Evolutionary conservation across 345 rosid species (phyloP).

Genomic region (Trapa bicornis): DNA sequence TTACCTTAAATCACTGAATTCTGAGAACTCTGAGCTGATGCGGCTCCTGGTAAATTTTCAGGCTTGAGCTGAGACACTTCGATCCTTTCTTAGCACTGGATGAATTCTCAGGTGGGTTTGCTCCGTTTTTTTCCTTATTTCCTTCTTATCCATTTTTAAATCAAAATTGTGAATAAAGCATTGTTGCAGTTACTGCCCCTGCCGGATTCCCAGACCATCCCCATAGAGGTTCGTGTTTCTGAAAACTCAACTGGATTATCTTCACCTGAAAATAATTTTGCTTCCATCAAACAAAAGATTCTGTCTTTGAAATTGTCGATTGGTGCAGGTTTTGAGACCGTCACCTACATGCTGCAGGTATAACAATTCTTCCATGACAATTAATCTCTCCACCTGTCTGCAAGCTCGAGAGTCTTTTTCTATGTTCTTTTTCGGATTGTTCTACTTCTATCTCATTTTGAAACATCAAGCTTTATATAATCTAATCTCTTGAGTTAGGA

Average conservation of each 20-base stretch:
- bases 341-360: slow-evolving; percentile 95
- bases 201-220: slow-evolving; percentile 97
- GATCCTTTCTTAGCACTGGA: slow-evolving; percentile 80
- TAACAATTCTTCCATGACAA: not conserved
- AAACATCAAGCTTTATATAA: too few species aligned
- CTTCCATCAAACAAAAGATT: not conserved
- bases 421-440: not conserved
- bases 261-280: not conserved
- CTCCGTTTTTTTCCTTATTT: slow-evolving; percentile 3
- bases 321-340: slow-evolving; percentile 78
- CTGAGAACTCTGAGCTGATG: slow-evolving; percentile 2
- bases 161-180: slow-evolving; percentile 23
- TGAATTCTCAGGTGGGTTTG: slow-evolving; percentile 65
- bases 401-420: not conserved
- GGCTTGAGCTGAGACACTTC: slow-evolving; percentile 77
- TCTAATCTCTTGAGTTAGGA: too few species aligned
- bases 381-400: not conserved
- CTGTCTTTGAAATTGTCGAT: slow-evolving; percentile 3
- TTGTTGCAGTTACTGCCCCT: slow-evolving; percentile 54
- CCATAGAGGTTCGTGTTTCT: slow-evolving; percentile 55
- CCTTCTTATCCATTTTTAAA: not conserved
- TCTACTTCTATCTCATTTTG: too few species aligned
- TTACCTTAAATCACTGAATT: not conserved
- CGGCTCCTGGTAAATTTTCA: slow-evolving; percentile 14
- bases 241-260: not conserved